phyloP scores from a whole-genome alignment of 805 yeast genomes.

The Suhomyces faveliae region DNA sequence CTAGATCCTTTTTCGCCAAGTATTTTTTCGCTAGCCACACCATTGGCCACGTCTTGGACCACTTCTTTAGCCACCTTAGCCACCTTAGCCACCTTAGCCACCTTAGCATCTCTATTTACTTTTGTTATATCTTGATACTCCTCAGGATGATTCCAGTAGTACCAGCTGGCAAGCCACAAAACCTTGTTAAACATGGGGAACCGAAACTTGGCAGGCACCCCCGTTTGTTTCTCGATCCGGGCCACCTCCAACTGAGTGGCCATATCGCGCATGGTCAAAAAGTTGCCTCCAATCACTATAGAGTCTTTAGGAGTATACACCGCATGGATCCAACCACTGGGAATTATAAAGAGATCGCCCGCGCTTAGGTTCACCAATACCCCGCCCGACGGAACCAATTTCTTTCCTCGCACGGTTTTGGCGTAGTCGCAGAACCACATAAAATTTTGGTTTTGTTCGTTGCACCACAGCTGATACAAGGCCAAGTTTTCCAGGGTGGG shows the following conservation, averaged over 20 bases:
- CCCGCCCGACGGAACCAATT: conserved; percentile 38
- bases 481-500: conserved; percentile 65
- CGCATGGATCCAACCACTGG: conserved; percentile 92
- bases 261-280: conserved; percentile 63
- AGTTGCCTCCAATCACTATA: conserved; percentile 85
- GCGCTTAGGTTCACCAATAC: conserved; percentile 50
- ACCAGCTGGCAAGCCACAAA: conserved; percentile 64
- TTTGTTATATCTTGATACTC: not conserved
- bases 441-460: conserved; percentile 56
- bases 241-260: conserved; percentile 61
- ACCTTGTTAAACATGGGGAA: conserved; percentile 75
- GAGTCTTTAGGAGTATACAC: conserved; percentile 83
- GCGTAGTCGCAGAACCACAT: conserved; percentile 62
- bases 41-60: too few relatives aligned
- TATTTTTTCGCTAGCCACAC: not conserved
- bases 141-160: conserved; percentile 27
- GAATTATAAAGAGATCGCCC: conserved; percentile 79
- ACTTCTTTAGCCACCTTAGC: conserved; percentile 19
- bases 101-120: too few relatives aligned
- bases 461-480: conserved; percentile 72
- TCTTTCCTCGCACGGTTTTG: conserved; percentile 29
- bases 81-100: not conserved
- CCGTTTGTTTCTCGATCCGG: conserved; percentile 61
- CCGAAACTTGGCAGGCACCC: conserved; percentile 72
- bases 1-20: not conserved